Evolutionary conservation across 1,139 yeast species (phyloP), one percentile per base, ranked within the genome.

Genomic region (Taphrina confusa): DNA sequence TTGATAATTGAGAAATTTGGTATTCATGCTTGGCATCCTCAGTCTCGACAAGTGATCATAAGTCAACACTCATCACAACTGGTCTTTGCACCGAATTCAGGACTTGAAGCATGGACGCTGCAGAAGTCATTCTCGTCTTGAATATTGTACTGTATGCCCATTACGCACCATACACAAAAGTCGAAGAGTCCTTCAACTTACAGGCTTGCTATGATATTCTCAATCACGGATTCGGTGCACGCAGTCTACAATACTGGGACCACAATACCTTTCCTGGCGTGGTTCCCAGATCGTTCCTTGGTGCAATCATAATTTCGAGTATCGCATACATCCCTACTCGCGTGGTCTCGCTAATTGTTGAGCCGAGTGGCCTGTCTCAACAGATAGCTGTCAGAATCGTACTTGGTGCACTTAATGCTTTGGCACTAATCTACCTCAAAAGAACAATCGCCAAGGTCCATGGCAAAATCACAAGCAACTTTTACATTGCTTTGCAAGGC

Each of bases 151-250:
- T 61, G 60, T 72, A 85, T 69, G 69, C 85, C 64, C 66, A 75
- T 22, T 66, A 80, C 1, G 79, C 96, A 0, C 97, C 97, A 0
- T 89, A 77, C 71, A 85, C 97, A 3, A 91, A 92, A 72, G 97
- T 92, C 0, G 97, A 92, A 70, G 98, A 92, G 70, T 87, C 96
- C 34, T 92, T 92, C 76, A 88, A 85, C 67, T 76, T 88, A 49
- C 97, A 92, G 68, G 97, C 97, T 0, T 77, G 88, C 44, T 92
- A 90, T 69, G 97, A 92, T 69, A 78, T 91, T 52, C 67, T 88
- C 60, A 79, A 80, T 65, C 79, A 82, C 68, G 96, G 96, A 0
- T 65, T 79, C 0, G 69, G 71, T 25, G 52, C 42, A 12, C 23
- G 33, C 3, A 54, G 42, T 3, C 23, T 60, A 27, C 30, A 44